These are phyloP conservation scores for Colletotrichum acutatum DNA, from an alignment of 2,329 filamentous ascomycete genomes.

Conservation along the genomic window DNA sequence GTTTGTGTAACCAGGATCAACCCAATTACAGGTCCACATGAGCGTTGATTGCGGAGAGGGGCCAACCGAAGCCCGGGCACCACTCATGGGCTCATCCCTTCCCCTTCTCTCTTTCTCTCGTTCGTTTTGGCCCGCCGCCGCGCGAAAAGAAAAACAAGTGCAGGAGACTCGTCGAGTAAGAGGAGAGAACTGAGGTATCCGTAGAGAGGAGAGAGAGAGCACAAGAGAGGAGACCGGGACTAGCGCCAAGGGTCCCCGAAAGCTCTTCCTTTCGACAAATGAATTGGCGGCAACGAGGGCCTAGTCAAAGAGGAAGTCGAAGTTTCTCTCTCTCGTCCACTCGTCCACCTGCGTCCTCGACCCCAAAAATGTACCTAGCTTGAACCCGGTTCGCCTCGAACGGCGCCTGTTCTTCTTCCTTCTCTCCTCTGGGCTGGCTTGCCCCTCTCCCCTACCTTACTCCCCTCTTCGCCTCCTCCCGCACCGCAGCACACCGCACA, in stretches of 20 bases:
- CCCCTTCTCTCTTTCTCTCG: slow-evolving; percentile 1
- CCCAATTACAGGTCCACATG: slow-evolving; percentile 21
- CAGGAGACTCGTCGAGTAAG: not conserved
- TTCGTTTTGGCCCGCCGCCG: slow-evolving; percentile 8
- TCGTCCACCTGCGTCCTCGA: not conserved
- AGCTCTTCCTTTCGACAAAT: slow-evolving; percentile 1
- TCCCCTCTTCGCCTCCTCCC: not conserved
- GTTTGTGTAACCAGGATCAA: slow-evolving; percentile 28
- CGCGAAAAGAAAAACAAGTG: too few relatives aligned
- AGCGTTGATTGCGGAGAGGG: slow-evolving; percentile 33
- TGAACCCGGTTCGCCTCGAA: slow-evolving; percentile 19
- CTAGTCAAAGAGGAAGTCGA: not conserved
- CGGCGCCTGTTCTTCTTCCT: slow-evolving; percentile 1
- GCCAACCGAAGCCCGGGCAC: slow-evolving; percentile 16
- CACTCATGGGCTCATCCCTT: slow-evolving; percentile 9
- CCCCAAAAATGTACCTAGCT: slow-evolving; percentile 17
- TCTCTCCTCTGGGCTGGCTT: not conserved
- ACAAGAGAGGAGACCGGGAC: not conserved
- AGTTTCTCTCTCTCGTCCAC: not conserved
- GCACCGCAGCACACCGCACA: not conserved
- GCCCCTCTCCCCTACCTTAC: too few relatives aligned
- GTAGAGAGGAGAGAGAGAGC: not conserved
- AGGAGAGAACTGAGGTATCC: not conserved
- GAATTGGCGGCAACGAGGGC: not conserved
- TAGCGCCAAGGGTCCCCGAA: slow-evolving; percentile 24